Evolutionary conservation across 441 rosid species (phyloP).

Genomic region (Pelargonium australe): DNA sequence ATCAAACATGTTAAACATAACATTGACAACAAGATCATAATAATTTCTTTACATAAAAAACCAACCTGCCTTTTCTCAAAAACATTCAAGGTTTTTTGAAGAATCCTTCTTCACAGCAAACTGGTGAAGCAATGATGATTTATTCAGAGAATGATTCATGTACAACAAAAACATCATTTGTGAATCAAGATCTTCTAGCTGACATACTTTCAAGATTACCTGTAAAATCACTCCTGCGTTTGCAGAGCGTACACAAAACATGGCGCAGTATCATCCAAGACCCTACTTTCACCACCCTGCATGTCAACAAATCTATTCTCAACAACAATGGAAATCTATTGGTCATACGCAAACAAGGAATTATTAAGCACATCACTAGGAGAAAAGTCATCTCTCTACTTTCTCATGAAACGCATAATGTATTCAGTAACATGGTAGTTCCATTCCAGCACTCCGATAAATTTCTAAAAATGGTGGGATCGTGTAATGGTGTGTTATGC

Average conservation of each 20-base stretch:
- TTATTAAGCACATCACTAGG: background rate
- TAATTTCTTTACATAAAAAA: no score
- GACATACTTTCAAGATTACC: slow-evolving; percentile 15
- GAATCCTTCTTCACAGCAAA: background rate
- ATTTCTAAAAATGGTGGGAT: background rate
- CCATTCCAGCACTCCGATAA: background rate
- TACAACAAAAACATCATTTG: background rate
- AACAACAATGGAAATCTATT: background rate
- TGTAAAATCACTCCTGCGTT: slow-evolving; percentile 6
- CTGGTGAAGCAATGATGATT: background rate
- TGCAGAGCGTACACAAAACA: slow-evolving; percentile 1
- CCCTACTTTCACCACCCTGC: slow-evolving; percentile 11
- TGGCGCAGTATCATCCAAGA: slow-evolving; percentile 1
- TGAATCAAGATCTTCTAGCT: slow-evolving; percentile 3
- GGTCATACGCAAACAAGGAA: background rate
- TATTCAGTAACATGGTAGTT: background rate
- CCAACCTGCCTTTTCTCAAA: no score
- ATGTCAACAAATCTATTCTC: background rate
- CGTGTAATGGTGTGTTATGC: slow-evolving; percentile 3
- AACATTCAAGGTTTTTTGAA: no score
- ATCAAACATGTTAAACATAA: no score
- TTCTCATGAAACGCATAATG: background rate
- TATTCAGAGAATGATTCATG: background rate
- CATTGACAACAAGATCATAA: no score
- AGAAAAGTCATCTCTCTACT: background rate